phyloP scores from a whole-genome alignment of 805 yeast species.

The Kodamaea fukazawae region DNA sequence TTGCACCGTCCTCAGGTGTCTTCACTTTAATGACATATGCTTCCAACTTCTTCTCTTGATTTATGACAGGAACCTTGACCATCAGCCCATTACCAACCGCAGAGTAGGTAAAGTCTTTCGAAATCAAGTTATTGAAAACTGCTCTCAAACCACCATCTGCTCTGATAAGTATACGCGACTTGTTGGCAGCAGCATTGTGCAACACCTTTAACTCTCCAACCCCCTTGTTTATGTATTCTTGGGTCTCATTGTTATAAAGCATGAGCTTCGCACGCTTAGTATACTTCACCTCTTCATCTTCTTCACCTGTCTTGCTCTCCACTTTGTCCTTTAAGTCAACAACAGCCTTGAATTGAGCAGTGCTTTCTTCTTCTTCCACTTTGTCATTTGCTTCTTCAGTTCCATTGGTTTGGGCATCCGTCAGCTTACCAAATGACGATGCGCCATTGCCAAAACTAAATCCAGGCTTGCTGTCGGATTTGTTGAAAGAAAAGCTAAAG shows the following conservation, averaged over 20 bases:
- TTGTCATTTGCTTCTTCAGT: conserved; percentile 26
- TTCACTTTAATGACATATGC: conserved; percentile 77
- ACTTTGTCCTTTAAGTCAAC: conserved; percentile 43
- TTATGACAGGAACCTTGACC: conserved; percentile 65
- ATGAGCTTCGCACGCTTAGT: conserved; percentile 71
- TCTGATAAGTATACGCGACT: conserved; percentile 71
- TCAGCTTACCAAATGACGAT: conserved; percentile 21
- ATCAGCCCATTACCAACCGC: conserved; percentile 62
- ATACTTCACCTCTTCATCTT: conserved; percentile 63
- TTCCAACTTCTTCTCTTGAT: conserved; percentile 49
- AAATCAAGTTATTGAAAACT: conserved; percentile 63
- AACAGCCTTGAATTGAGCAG: conserved; percentile 45
- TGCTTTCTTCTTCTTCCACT: conserved; percentile 44
- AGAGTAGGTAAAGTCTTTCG: conserved; percentile 57
- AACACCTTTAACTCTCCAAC: conserved; percentile 80
- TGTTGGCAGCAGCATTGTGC: conserved; percentile 55
- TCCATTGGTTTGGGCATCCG: conserved; percentile 18
- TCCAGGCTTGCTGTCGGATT: conserved; percentile 9
- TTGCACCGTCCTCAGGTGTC: conserved; percentile 64
- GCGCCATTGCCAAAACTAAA: conserved; percentile 17
- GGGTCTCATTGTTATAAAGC: conserved; percentile 51
- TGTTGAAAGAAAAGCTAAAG: conserved; percentile 8
- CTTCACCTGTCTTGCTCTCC: conserved; percentile 71
- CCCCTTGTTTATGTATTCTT: conserved; percentile 63
- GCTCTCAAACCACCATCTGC: conserved; percentile 88